Evolutionary conservation across 2,329 filamentous ascomycete species (phyloP).

Genomic region (Colletotrichum sp.): DNA sequence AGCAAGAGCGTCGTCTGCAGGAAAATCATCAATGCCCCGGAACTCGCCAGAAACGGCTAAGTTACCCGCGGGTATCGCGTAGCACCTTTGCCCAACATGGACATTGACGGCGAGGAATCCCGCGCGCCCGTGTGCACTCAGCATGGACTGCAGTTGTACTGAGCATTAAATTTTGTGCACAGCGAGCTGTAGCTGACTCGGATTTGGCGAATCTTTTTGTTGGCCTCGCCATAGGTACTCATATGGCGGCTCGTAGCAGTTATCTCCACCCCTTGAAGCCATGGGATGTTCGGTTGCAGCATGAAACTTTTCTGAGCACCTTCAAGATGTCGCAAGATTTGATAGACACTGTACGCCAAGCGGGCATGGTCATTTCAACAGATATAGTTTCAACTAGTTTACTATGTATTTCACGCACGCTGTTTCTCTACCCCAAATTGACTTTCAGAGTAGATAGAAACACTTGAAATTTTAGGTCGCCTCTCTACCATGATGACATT

Average conservation of each 20-base stretch:
- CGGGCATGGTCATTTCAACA: too few species aligned
- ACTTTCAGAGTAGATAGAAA: background rate
- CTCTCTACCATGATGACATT: background rate
- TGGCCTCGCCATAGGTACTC: background rate
- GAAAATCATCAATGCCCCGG: background rate
- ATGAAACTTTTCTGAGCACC: accelerated
- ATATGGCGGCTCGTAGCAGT: background rate
- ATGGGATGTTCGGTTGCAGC: too few species aligned
- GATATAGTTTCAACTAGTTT: too few species aligned
- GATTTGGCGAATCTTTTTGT: background rate
- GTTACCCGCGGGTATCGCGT: background rate
- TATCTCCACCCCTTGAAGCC: too few species aligned
- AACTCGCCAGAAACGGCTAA: background rate
- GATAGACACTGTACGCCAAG: too few species aligned
- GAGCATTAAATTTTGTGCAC: accelerated
- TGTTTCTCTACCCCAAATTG: too few species aligned
- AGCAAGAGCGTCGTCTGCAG: background rate
- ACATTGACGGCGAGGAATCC: background rate
- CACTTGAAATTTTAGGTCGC: accelerated
- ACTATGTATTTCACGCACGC: too few species aligned
- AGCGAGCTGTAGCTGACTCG: background rate
- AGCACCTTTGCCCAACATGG: background rate
- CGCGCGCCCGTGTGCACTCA: background rate
- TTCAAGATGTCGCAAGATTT: background rate
- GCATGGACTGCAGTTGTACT: background rate